Conservation (phyloP, 805 yeast species). For the Zygosaccharomyces rouxii region DNA sequence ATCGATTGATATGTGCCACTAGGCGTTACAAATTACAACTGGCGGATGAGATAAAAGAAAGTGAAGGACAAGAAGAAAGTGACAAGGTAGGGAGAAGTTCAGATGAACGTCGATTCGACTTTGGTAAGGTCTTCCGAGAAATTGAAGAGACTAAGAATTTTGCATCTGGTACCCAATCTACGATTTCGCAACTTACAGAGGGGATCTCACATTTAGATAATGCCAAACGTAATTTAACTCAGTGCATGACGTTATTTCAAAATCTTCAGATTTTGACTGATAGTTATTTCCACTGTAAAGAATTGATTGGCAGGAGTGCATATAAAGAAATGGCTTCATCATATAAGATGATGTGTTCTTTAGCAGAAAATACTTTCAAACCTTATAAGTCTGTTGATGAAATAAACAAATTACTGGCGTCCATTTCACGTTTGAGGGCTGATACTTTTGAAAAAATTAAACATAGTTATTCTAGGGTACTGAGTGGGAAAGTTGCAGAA, state of each 20-base stretch:
- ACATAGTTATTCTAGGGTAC: slow-evolving; percentile 17
- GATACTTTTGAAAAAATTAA: slow-evolving; percentile 27
- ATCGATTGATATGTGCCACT: slow-evolving; percentile 47
- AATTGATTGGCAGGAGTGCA: slow-evolving; percentile 11
- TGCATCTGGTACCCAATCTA: slow-evolving; percentile 62
- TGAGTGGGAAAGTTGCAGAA: slow-evolving; percentile 13
- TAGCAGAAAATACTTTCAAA: slow-evolving; percentile 37
- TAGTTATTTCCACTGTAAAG: slow-evolving; percentile 25
- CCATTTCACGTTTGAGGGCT: slow-evolving; percentile 25
- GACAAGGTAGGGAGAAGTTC: slow-evolving; percentile 4
- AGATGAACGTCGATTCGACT: slow-evolving; percentile 14
- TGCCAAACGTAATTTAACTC: slow-evolving; percentile 77
- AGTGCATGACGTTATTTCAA: slow-evolving; percentile 80
- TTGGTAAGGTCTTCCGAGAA: slow-evolving; percentile 40
- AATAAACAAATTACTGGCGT: slow-evolving; percentile 31
- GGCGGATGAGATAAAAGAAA: slow-evolving; percentile 41
- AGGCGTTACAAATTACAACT: slow-evolving; percentile 48
- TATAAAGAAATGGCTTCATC: slow-evolving; percentile 29
- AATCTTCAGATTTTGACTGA: slow-evolving; percentile 80
- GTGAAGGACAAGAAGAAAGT: slow-evolving; percentile 31
- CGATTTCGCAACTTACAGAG: slow-evolving; percentile 66
- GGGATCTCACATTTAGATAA: slow-evolving; percentile 75
- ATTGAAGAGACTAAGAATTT: slow-evolving; percentile 73
- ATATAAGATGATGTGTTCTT: slow-evolving; percentile 32
- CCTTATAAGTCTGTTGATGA: slow-evolving; percentile 81